Conservation (phyloP, 495 filamentous ascomycete genomes). For the Aspergillus nidulans region DNA sequence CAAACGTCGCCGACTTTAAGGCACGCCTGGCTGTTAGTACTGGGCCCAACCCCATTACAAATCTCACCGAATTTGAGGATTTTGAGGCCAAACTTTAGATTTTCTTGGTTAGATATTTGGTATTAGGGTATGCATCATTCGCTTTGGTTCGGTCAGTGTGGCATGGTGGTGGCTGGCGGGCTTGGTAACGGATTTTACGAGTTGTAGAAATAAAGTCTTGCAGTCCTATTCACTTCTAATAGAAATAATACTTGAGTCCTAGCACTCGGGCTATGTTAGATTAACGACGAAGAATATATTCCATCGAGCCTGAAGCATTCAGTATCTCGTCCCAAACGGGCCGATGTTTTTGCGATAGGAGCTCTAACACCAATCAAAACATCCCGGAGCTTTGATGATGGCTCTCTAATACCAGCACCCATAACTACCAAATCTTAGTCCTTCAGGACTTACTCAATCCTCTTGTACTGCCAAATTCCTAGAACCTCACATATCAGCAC, state of each 20-base stretch:
- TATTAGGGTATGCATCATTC: not conserved
- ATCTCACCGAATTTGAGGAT: conserved; percentile 80
- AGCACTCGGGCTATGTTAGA: no score
- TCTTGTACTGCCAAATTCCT: not conserved
- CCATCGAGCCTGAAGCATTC: no score
- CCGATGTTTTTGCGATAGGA: conserved; percentile 16
- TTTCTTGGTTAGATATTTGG: not conserved
- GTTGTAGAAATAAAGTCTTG: not conserved
- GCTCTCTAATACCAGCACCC: not conserved
- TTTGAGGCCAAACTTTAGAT: conserved; percentile 67
- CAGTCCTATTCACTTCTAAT: not conserved
- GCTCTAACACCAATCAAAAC: conserved; percentile 5
- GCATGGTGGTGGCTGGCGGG: not conserved
- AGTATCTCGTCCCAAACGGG: not conserved
- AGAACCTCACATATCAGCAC: not conserved
- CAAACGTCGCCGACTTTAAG: conserved; percentile 74
- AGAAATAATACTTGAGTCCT: no score
- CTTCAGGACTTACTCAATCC: not conserved
- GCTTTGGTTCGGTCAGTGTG: conserved; percentile 2
- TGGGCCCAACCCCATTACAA: conserved; percentile 65
- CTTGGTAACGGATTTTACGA: not conserved
- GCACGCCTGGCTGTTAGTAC: conserved; percentile 61
- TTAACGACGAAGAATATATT: no score
- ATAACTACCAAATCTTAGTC: not conserved
- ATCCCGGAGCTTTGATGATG: not conserved